phyloP scores from a whole-genome alignment of 352 stramenopile species.

The Phytopythium delawarense region DNA sequence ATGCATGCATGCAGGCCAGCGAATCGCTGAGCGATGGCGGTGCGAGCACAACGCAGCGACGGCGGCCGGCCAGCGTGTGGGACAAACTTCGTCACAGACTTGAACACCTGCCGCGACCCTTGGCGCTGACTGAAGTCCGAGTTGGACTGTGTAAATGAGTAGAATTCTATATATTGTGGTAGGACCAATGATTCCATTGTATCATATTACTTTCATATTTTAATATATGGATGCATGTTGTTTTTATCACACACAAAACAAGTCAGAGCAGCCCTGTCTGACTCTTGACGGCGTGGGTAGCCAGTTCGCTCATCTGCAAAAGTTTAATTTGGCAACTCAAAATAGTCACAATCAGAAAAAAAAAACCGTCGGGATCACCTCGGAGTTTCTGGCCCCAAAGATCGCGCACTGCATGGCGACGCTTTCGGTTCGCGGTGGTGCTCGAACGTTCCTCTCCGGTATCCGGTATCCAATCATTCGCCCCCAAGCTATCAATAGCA shows the following conservation, averaged over 20 bases:
- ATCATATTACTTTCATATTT: not conserved
- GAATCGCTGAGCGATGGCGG: too few species aligned
- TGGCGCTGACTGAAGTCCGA: not conserved
- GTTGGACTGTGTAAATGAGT: not conserved
- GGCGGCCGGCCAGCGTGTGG: not conserved
- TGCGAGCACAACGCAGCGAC: not conserved
- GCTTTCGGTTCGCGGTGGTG: not conserved
- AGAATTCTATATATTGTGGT: not conserved
- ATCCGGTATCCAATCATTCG: not conserved
- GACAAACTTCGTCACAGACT: constrained; percentile 2
- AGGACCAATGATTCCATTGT: not conserved
- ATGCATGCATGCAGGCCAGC: too few species aligned
- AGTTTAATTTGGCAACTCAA: not conserved
- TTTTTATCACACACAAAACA: not conserved
- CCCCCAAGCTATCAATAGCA: not conserved
- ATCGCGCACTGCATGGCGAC: not conserved
- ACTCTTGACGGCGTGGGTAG: not conserved
- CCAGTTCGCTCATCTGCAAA: not conserved
- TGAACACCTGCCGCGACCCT: not conserved
- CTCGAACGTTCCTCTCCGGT: not conserved
- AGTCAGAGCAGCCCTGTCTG: constrained; percentile 1
- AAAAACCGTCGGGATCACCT: not conserved
- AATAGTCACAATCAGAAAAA: too few species aligned
- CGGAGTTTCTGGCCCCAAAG: not conserved
- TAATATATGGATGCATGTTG: not conserved